Conservation (phyloP, 306 rosid species). For the Fragaria vesca region DNA sequence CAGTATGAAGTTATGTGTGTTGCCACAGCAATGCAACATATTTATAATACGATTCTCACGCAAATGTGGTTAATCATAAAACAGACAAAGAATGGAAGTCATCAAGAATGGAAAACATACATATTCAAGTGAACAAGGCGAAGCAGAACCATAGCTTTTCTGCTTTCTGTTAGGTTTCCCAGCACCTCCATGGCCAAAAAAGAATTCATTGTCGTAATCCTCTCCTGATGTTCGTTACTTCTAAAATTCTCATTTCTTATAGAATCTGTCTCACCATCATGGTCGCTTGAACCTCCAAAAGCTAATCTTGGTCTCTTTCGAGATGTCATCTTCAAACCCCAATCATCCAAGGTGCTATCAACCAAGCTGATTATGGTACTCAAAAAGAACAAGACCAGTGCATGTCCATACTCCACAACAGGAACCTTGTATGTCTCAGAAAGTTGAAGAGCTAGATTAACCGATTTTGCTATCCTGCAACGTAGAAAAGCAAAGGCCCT, state of each 20-base stretch:
- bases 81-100: constrained; percentile 11
- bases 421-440: constrained; percentile 43
- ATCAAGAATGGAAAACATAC: constrained; percentile 35
- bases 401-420: constrained; percentile 61
- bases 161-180: constrained; percentile 61
- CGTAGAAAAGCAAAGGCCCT: constrained; percentile 1
- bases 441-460: constrained; percentile 53
- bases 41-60: not conserved
- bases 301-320: constrained; percentile 38
- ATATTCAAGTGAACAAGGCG: constrained; percentile 69
- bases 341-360: constrained; percentile 55
- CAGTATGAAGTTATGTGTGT: not conserved
- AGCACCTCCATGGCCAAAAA: constrained; percentile 60
- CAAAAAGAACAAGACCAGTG: constrained; percentile 56
- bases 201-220: constrained; percentile 51
- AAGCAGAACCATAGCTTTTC: constrained; percentile 56
- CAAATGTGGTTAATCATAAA: not conserved
- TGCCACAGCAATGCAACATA: constrained; percentile 6
- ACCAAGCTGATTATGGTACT: constrained; percentile 42
- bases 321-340: constrained; percentile 47
- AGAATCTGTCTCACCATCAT: constrained; percentile 47
- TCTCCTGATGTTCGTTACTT: constrained; percentile 40
- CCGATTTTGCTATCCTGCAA: constrained; percentile 59
- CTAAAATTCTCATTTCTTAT: constrained; percentile 18
- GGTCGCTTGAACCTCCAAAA: constrained; percentile 22